Base-by-base conservation (phyloP, 495 filamentous ascomycete genomes). In the Hypoxylon subgilvum region DNA sequence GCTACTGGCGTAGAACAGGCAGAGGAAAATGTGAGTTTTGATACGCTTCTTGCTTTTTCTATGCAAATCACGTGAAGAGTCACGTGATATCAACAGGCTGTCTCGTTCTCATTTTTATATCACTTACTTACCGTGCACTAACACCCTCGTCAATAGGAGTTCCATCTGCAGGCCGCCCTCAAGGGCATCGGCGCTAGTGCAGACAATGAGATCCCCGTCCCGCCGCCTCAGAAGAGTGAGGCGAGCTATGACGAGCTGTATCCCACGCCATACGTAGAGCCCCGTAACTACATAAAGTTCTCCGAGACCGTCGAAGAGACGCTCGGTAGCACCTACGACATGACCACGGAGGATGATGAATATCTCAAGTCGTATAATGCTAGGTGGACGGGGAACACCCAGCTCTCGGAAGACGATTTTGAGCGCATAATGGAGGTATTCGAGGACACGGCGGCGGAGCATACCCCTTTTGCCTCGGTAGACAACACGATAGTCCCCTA, bases 301-400 rank as follows among this genome's bases (percentile, higher is more conserved):
- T 96, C 93, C 52, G 91, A 93, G 52, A 98, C 94, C 2, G 95
- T 98, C 41, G 94, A 98, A 76, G 94, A 98, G 70, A 93, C 87
- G 64, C 84, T 86, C 50, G 87, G 89, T 57, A 88, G 85, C 69
- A 83, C 86, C 56, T 97, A 98, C 84, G 89, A 93, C 73, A 92
- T 97, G 90, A 90, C 84, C 12, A 85, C 87, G 57, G 90, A 95
- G 42, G 94, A 98, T 75, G 88, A 89, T 66, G 83, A 77, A 18
- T 96, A 89, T 70, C 84, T 98, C 50, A 89, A 86, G 69, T 82
- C 82, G 46, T 86, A 93, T 71, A 98, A 97, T 74, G 74, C 84
- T 52, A 92, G 88, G 72, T 86, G 81, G 61, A 73, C 83, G 44
- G 75, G 83, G 40, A 72, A 78, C 30, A 71, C 77, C 21, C 86